Base-by-base conservation (phyloP, 768 basidiomycete species). In the Peribolospora baueri region DNA sequence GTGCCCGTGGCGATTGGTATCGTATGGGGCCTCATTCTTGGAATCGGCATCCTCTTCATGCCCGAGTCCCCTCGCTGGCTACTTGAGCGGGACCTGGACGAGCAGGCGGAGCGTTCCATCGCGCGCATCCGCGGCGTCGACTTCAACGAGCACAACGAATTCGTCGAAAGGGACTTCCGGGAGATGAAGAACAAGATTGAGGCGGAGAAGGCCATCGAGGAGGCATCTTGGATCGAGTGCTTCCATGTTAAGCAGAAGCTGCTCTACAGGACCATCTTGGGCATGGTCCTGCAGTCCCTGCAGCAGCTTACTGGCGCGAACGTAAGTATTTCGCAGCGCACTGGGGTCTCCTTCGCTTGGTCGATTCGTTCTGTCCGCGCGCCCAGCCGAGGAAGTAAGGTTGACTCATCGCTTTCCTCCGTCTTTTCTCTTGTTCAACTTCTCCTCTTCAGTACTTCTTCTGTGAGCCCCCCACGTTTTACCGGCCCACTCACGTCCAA, bases 231-330 rank as follows among this genome's bases (percentile, higher is more conserved):
- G 81, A 55, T 76, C n/a, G 78, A 80, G 56, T 80, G 79, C 65
- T 82, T 83, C 70, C 67, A 63, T 55, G 68, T 70, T 0, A 54
- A 61, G 45, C 71, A 75, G 64, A 80, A 76, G 68, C 73, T 73
- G 4, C 70, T 77, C 1, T 82, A 82, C 64, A 54, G 62, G 2
- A 63, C 62, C 1, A 2, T 61, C 3, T 55, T 65, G 62, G 72
- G 77, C 50, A 80, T 80, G 74, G 65, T 70, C 3, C 67, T 84
- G 25, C 81, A 83, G 66, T 73, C 71, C 56, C 70, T 81, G 58
- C 81, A 83, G 63, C 81, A 83, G 64, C 73, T 82, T 42, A 82
- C 78, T 0, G 77, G 78, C 25, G 77, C 76, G 3, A 79, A 79
- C 65, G 79, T 77, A 63, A 79, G 57, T 47, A 48, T 50, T 40